A percentile compares a stretch with the other conserved stretches of the same genome.
phyloP scores from a whole-genome alignment of 768 basidiomycete species.

The Agaricus subrufescens region DNA sequence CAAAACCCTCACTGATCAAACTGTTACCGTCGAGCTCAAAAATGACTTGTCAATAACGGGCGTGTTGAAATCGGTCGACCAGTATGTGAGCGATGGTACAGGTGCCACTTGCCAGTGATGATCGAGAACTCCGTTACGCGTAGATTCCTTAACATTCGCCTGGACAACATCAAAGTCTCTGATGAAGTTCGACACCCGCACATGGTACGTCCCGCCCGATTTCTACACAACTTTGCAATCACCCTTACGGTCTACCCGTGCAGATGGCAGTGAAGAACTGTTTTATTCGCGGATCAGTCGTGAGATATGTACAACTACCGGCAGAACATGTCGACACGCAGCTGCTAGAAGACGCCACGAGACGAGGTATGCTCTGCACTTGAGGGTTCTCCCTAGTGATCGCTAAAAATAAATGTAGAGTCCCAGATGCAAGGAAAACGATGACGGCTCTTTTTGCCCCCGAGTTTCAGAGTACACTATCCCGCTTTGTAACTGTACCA shows the following conservation, averaged over 20 bases:
- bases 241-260: background rate
- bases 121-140: constrained; percentile 7
- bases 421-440: constrained; percentile 42
- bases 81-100: constrained; percentile 50
- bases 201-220: constrained; percentile 60
- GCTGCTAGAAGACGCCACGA: constrained; percentile 91
- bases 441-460: constrained; percentile 13
- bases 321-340: constrained; percentile 93
- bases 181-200: constrained; percentile 95
- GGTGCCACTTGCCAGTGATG: background rate
- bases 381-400: background rate
- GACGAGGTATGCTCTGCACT: constrained; percentile 63
- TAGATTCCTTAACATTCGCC: constrained; percentile 92
- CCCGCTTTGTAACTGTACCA: background rate
- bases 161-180: constrained; percentile 89
- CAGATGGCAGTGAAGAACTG: constrained; percentile 99
- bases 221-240: background rate
- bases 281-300: constrained; percentile 97
- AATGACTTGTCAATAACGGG: constrained; percentile 98
- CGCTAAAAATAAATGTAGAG: constrained; percentile 28
- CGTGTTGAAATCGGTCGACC: constrained; percentile 95
- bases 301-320: constrained; percentile 94
- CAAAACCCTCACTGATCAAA: constrained; percentile 97
- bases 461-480: background rate
- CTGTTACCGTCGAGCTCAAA: constrained; percentile 96